Conservation (phyloP, 352 stramenopile species). For the Phytophthora agathidicida region DNA sequence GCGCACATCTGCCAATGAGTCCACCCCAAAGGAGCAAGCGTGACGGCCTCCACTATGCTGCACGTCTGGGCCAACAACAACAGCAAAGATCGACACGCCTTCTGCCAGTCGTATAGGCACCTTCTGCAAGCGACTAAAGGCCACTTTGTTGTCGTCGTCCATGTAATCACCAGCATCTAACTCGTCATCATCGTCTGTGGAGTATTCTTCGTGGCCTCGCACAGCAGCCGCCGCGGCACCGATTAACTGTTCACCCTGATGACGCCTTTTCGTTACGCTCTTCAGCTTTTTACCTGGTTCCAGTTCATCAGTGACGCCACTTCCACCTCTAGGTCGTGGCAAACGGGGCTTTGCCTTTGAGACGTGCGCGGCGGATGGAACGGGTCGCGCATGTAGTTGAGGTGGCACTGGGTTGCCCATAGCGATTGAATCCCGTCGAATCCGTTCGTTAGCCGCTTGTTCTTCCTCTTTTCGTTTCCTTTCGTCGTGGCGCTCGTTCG, state of each 20-base stretch:
- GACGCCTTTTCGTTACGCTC: constrained; percentile 12
- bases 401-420: constrained; percentile 5
- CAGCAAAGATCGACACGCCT: constrained; percentile 70
- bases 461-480: constrained; percentile 44
- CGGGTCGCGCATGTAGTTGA: constrained; percentile 30
- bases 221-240: constrained; percentile 28
- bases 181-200: constrained; percentile 56
- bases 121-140: constrained; percentile 78
- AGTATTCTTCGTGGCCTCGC: constrained; percentile 39
- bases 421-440: constrained; percentile 36
- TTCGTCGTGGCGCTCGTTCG: constrained; percentile 72
- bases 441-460: constrained; percentile 34
- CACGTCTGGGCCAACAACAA: constrained; percentile 71
- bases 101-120: constrained; percentile 72
- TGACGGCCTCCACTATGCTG: constrained; percentile 68
- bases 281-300: constrained; percentile 23
- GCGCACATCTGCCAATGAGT: constrained; percentile 69
- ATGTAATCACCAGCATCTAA: constrained; percentile 41
- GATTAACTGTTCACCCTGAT: constrained; percentile 21
- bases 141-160: constrained; percentile 83
- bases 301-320: constrained; percentile 25
- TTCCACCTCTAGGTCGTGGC: constrained; percentile 27
- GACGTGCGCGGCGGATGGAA: constrained; percentile 40
- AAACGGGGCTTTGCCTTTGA: constrained; percentile 45
- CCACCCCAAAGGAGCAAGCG: constrained; percentile 63